Percentiles rank a stretch among this genome's conserved stretches.
Evolutionary conservation across 2,329 filamentous ascomycete genomes (phyloP).

Genomic region (Talaromyces sp.): DNA sequence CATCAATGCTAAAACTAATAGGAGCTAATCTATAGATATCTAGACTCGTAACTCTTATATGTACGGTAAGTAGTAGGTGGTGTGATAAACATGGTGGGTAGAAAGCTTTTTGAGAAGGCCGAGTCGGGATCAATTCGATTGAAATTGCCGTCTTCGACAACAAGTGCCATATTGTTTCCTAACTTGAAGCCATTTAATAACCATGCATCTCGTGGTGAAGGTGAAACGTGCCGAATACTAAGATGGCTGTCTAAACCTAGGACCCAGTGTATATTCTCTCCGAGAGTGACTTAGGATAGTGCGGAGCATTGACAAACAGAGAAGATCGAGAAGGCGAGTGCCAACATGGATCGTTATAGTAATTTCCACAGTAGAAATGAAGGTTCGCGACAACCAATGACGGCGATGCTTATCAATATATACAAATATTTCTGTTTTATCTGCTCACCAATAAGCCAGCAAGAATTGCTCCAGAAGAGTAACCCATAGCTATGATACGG

Average conservation of each 20-base stretch:
- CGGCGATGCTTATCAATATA: not conserved
- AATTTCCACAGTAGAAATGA: conserved; percentile 1
- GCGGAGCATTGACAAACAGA: not conserved
- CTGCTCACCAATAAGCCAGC: not conserved
- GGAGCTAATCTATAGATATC: not conserved
- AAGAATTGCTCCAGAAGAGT: not conserved
- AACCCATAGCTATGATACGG: not conserved
- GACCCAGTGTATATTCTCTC: not conserved
- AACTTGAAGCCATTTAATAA: not conserved
- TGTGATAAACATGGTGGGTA: not conserved
- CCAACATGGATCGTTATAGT: not conserved
- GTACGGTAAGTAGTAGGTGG: not conserved
- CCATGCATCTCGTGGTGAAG: not conserved
- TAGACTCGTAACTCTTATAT: not conserved
- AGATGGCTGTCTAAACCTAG: not conserved
- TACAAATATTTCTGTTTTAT: not conserved
- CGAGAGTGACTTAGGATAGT: not conserved
- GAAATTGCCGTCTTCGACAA: not conserved
- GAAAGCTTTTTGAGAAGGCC: not conserved
- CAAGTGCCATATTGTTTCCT: not conserved
- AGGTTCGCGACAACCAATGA: not conserved
- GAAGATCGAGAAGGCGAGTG: not conserved
- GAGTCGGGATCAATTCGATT: not conserved
- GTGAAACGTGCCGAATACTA: not conserved
- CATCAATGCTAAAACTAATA: not conserved